Evolutionary conservation across 257 asterid species (phyloP), one percentile per base, ranked within the genome.

Genomic region (Verbena officinalis): DNA sequence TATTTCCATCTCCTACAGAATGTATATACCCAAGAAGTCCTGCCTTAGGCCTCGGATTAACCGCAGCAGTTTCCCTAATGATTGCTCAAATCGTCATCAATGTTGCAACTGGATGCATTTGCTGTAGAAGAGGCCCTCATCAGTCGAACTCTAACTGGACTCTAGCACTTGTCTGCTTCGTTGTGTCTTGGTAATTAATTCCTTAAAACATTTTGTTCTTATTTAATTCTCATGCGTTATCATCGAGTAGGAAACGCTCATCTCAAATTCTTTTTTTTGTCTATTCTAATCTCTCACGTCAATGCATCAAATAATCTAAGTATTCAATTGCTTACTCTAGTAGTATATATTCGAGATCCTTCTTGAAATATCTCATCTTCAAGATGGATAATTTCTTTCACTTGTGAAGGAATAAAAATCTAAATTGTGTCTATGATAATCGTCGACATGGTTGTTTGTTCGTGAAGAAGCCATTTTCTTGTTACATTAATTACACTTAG

Each of bases 21-120:
- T 93, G 99, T 71, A 69, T 88, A 49, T 90, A 90, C 69, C 99
- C 97, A 10, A 73, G 90, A 78, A 90, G 89, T 69, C 97, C 97
- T 54, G 92, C 97, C 4, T 59, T 90, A 44, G 86, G 75, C 55
- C 95, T 93, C 55, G 97, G 96, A 53, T 74, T 93, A 70, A 70
- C 83, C 46, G 84, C 97, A 1, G 95, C 97, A 9, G 77, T 81
- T 49, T 27, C 90, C 67, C 98, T 93, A 42, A 64, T 86, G 95
- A 77, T 90, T 55, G 97, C 99, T 19, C 95, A 88, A 67, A 63
- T 87, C 31, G 83, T 81, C 66, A 72, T 90, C 84, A 85, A 84
- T 24, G 82, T 83, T 24, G 76, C 97, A 20, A 81, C 95, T 30
- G 96, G 99, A 43, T 93, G 99, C 74, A 69, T 90, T 46, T 93